Conservation (phyloP, 2,329 filamentous ascomycete species). For the Endoconidiophora laricicola region DNA sequence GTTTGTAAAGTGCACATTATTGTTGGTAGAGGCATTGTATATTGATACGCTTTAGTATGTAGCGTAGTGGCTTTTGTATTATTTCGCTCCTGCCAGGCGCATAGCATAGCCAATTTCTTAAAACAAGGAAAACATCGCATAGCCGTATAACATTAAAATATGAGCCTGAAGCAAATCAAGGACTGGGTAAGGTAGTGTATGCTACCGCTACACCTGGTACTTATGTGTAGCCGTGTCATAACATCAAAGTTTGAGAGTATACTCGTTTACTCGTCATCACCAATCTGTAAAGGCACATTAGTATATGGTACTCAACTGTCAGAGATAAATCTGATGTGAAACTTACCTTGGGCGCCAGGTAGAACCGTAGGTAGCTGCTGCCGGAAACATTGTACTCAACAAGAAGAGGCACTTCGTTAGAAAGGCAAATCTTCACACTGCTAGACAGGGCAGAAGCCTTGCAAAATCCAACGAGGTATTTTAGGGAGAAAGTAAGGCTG, state of each 20-base stretch:
- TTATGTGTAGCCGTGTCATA: conserved; percentile 7
- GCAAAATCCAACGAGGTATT: conserved; percentile 99
- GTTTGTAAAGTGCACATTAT: no score
- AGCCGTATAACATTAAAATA: not conserved
- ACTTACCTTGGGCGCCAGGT: conserved; percentile 88
- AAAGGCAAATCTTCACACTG: conserved; percentile 81
- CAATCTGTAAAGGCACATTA: conserved; percentile 15
- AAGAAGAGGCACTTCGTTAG: conserved; percentile 86
- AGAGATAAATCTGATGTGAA: not conserved
- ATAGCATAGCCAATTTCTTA: no score
- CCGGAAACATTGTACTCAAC: conserved; percentile 77
- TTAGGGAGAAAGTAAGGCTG: conserved; percentile 89
- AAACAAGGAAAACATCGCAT: not conserved
- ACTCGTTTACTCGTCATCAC: conserved; percentile 17
- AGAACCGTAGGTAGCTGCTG: conserved; percentile 87
- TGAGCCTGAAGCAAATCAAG: no score
- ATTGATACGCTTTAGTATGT: no score
- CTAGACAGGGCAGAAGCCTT: conserved; percentile 76
- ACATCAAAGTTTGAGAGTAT: conserved; percentile 8
- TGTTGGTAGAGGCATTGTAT: no score
- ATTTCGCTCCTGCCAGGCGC: no score
- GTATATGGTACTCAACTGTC: not conserved
- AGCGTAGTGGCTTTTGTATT: no score
- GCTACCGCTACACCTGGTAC: not conserved
- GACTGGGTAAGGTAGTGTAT: no score